Percentiles rank a stretch among this genome's conserved stretches.
Evolutionary conservation across 2,329 filamentous ascomycete species (phyloP).

Genomic region (Phoma sp.): DNA sequence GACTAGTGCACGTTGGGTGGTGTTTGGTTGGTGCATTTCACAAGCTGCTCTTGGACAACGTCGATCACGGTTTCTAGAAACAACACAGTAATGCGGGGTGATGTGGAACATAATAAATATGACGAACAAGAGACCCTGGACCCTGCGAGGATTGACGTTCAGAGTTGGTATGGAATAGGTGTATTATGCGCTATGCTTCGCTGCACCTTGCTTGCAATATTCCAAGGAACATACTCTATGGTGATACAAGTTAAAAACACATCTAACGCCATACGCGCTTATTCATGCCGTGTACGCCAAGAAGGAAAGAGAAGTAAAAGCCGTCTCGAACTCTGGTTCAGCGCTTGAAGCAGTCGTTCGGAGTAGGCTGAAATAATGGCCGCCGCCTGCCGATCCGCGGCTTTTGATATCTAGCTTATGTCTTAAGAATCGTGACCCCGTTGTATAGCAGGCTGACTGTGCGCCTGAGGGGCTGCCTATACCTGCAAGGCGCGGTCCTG

Average conservation of each 20-base stretch:
- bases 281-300: conserved; percentile 7
- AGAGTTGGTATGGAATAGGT: not conserved
- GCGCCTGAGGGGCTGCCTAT: not conserved
- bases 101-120: no score
- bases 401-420: conserved; percentile 2
- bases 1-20: conserved; percentile 7
- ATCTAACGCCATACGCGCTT: conserved; percentile 11
- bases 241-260: conserved; percentile 7
- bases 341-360: conserved; percentile 38
- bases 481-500: not conserved
- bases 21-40: no score
- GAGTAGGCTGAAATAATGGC: conserved; percentile 11
- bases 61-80: conserved; percentile 1
- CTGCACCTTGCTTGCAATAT: conserved; percentile 1
- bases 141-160: not conserved
- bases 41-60: not conserved
- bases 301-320: not conserved
- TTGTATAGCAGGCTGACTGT: not conserved
- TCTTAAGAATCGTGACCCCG: not conserved
- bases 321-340: conserved; percentile 28
- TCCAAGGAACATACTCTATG: conserved; percentile 6
- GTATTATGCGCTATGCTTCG: conserved; percentile 6
- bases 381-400: conserved; percentile 4
- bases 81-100: not conserved
- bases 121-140: no score